Evolutionary conservation across 2,329 filamentous ascomycete genomes (phyloP).

Genomic region (Cytospora piceae): DNA sequence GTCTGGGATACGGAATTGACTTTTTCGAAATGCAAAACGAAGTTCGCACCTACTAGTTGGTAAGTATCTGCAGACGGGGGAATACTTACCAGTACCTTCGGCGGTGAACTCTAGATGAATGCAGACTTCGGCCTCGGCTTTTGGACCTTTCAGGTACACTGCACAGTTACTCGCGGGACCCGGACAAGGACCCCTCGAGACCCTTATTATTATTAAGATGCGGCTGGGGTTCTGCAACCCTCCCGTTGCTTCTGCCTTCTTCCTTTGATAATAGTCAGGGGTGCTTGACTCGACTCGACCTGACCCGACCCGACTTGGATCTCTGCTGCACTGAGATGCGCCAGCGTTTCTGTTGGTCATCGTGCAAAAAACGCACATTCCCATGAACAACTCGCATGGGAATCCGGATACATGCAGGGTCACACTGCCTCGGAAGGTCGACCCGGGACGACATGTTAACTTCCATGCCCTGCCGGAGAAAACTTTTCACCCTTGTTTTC

Average conservation of each 20-base stretch:
- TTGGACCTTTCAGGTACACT: not conserved
- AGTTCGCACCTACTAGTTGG: not conserved
- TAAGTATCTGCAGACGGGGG: not conserved
- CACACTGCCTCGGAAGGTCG: not conserved
- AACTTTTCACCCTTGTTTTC: conserved; percentile 7
- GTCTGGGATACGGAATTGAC: not conserved
- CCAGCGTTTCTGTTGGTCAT: not conserved
- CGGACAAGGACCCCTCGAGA: conserved; percentile 13
- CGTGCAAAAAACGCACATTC: not conserved
- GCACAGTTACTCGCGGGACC: conserved; percentile 10
- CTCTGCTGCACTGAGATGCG: not conserved
- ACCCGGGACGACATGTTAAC: conserved; percentile 9
- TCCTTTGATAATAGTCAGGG: not conserved
- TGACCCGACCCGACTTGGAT: not conserved
- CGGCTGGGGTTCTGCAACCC: not conserved
- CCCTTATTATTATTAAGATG: conserved; percentile 12
- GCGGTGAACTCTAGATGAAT: not conserved
- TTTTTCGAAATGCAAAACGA: no score
- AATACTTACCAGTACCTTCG: not conserved
- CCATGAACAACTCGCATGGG: not conserved
- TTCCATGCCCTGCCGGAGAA: not conserved
- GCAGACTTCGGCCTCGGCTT: not conserved
- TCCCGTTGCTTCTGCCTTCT: not conserved
- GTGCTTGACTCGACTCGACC: not conserved
- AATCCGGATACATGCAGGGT: conserved; percentile 7